A percentile compares a stretch with the other conserved stretches of the same genome.
phyloP scores from a whole-genome alignment of 805 yeast species.

The Kazachstania africana region DNA sequence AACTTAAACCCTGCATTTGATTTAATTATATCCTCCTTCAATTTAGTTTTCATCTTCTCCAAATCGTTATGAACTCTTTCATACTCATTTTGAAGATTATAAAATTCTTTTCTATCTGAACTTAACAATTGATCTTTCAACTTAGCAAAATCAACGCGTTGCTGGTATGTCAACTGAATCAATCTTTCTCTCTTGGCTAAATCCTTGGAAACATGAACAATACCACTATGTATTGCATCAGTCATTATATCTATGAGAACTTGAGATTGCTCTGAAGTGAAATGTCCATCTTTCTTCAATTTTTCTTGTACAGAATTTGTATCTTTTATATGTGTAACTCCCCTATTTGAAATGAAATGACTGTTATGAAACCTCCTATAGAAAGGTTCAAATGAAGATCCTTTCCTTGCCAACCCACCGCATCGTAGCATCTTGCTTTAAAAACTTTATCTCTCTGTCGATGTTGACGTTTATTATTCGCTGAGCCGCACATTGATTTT shows the following conservation, averaged over 20 bases:
- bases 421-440: too few species aligned
- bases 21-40: constrained; percentile 85
- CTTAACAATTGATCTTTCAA: constrained; percentile 84
- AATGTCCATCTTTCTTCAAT: constrained; percentile 52
- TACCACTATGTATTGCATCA: constrained; percentile 69
- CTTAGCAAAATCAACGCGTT: constrained; percentile 92
- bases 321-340: constrained; percentile 42
- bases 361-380: constrained; percentile 6
- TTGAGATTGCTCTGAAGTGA: constrained; percentile 65
- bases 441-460: not conserved
- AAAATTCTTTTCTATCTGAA: constrained; percentile 77
- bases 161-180: constrained; percentile 81
- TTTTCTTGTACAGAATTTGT: constrained; percentile 63
- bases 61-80: constrained; percentile 75
- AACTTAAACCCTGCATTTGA: constrained; percentile 82
- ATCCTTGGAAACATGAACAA: constrained; percentile 59
- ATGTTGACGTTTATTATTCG: too few species aligned
- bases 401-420: too few species aligned
- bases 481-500: too few species aligned
- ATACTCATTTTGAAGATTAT: constrained; percentile 72
- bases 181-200: constrained; percentile 79
- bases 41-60: constrained; percentile 72
- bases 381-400: too few species aligned
- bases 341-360: constrained; percentile 3
- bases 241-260: constrained; percentile 65